Conservation (phyloP, 2,329 filamentous ascomycete species). For the Penicillium sp. region DNA sequence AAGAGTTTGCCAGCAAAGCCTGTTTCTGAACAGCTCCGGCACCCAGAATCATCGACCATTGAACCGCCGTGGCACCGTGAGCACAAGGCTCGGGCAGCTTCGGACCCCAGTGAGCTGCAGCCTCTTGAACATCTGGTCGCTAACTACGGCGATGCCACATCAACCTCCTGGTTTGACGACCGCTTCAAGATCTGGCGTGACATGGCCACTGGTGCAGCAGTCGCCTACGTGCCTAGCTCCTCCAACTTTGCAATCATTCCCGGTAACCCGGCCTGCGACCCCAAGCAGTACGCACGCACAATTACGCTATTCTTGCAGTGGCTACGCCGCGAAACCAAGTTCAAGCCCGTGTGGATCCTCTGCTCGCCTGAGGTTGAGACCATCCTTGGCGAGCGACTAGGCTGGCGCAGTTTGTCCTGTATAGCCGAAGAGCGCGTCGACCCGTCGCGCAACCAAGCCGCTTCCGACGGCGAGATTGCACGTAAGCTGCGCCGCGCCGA, state of each 20-base stretch:
- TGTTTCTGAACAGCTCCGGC: slow-evolving; percentile 58
- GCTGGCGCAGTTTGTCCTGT: slow-evolving; percentile 82
- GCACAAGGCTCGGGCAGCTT: slow-evolving; percentile 34
- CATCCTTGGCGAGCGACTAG: slow-evolving; percentile 67
- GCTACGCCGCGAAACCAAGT: slow-evolving; percentile 59
- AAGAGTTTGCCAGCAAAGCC: slow-evolving; percentile 68
- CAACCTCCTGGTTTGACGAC: slow-evolving; percentile 87
- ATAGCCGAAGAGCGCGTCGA: slow-evolving; percentile 83
- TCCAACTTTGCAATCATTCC: slow-evolving; percentile 70
- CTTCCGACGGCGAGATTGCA: slow-evolving; percentile 57
- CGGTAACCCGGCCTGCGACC: slow-evolving; percentile 77
- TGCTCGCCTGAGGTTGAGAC: slow-evolving; percentile 71
- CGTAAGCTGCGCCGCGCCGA: slow-evolving; percentile 74
- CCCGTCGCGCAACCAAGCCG: slow-evolving; percentile 57
- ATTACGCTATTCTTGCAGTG: slow-evolving; percentile 66
- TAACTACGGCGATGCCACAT: slow-evolving; percentile 89
- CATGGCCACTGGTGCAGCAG: slow-evolving; percentile 64
- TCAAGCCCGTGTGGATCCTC: slow-evolving; percentile 82
- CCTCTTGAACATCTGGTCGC: slow-evolving; percentile 79
- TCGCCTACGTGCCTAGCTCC: slow-evolving; percentile 69
- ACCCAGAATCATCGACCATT: slow-evolving; percentile 78
- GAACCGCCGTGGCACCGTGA: slow-evolving; percentile 53
- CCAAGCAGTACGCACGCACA: slow-evolving; percentile 63
- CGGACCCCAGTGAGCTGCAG: slow-evolving; percentile 52
- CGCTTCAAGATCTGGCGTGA: slow-evolving; percentile 84